Conservation (phyloP, 495 filamentous ascomycete genomes). For the Lepidopterella palustris region DNA sequence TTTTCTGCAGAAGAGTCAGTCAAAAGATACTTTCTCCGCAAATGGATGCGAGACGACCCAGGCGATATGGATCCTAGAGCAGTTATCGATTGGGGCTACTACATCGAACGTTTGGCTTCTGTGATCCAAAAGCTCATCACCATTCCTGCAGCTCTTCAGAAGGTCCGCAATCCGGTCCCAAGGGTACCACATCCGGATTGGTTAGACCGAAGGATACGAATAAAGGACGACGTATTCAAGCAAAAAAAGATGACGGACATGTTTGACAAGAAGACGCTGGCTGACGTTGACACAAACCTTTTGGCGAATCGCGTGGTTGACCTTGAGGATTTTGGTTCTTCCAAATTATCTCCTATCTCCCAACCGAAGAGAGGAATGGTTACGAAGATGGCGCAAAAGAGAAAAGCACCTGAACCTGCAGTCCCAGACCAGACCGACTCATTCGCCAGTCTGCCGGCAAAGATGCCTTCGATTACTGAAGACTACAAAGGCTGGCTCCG, state of each 20-base stretch:
- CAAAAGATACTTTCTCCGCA: slow-evolving; percentile 83
- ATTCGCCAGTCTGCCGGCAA: slow-evolving; percentile 73
- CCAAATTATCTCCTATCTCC: slow-evolving; percentile 50
- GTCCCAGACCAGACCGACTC: slow-evolving; percentile 59
- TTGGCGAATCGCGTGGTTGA: slow-evolving; percentile 56
- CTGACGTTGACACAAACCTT: slow-evolving; percentile 65
- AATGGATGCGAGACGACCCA: slow-evolving; percentile 94
- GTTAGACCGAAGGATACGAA: slow-evolving; percentile 86
- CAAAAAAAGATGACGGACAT: slow-evolving; percentile 98
- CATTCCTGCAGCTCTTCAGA: slow-evolving; percentile 93
- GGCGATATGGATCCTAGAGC: slow-evolving; percentile 83
- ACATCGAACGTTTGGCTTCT: slow-evolving; percentile 86
- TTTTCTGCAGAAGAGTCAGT: slow-evolving; percentile 87
- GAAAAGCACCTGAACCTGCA: slow-evolving; percentile 64
- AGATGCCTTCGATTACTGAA: slow-evolving; percentile 78
- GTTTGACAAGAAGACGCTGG: slow-evolving; percentile 67
- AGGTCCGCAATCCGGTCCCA: slow-evolving; percentile 88
- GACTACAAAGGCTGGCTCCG: slow-evolving; percentile 85
- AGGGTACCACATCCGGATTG: slow-evolving; percentile 92
- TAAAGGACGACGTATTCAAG: slow-evolving; percentile 94
- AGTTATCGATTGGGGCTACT: slow-evolving; percentile 94
- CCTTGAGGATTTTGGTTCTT: slow-evolving; percentile 77
- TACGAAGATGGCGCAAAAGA: slow-evolving; percentile 63
- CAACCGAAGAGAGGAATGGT: slow-evolving; percentile 58
- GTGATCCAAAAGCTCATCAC: slow-evolving; percentile 99